Base-by-base conservation (phyloP, 169 alveolate species). In the Cryptosporidium ubiquitum region DNA sequence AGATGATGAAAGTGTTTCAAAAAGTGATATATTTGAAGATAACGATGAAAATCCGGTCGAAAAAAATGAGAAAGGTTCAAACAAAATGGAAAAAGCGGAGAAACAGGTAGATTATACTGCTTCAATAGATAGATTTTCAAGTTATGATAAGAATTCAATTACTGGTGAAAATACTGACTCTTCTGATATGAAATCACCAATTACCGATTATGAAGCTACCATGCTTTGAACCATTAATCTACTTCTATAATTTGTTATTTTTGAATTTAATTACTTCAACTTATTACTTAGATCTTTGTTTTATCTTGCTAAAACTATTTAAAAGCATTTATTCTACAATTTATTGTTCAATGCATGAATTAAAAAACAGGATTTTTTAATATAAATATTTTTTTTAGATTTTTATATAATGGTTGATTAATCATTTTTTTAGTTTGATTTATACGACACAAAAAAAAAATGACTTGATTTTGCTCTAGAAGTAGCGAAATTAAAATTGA, bases 21-120 rank as follows among this genome's bases (percentile, higher is more conserved):
- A 64, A 16, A 64, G 52, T 10, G 47, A 35, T 14, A 33, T 64
- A 64, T 64, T 64, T 33, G 71, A 64, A 10, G 71, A 64, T 26
- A 7, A 64, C 9, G 7, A 44, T 0, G 51, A 7, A 2, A 6
- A 33, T 35, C 20, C 12, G 44, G 20, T 29, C 29, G 26, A 18
- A 10, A 37, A 33, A 33, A 33, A 31, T 10, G 51, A 64, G 29
- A 14, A 26, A 47, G 55, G 20, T 14, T 6, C 1, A 64, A 12
- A 26, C 7, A 64, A 33, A 31, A 35, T 9, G 31, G 12, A 31
- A 31, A 20, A 64, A 33, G 5, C 47, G 1, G 66, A 26, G 3
- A 26, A 4, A n/a, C 29, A 23, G 55, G 12, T 55, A 35, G 66
- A 55, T 23, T 2, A 55, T 55, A 55, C 35, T 20, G 37, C 10